phyloP scores from a whole-genome alignment of 2,329 filamentous ascomycete genomes.

The Colletotrichum echinochloae region DNA sequence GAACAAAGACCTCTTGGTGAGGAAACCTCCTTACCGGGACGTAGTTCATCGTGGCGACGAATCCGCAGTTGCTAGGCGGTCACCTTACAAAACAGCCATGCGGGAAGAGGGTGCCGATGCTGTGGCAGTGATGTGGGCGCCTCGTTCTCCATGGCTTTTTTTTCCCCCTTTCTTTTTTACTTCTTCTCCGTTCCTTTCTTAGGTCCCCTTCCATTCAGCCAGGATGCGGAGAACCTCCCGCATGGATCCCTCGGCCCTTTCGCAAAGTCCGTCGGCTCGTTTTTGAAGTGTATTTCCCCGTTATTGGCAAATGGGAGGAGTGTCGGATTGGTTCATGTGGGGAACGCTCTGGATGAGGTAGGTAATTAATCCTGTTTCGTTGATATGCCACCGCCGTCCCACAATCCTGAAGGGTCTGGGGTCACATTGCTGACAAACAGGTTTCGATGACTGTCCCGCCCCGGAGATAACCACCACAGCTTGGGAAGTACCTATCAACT shows the following conservation, averaged over 20 bases:
- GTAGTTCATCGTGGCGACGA: neutral
- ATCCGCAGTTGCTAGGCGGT: neutral
- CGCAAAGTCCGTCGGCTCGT: conserved; percentile 25
- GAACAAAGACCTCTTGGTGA: conserved; percentile 2
- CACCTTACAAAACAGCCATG: neutral
- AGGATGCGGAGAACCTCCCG: neutral
- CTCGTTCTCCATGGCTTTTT: neutral
- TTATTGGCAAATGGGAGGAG: conserved; percentile 3
- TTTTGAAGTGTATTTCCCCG: neutral
- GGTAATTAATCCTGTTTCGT: conserved; percentile 29
- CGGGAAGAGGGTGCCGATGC: conserved; percentile 3
- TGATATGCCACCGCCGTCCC: neutral
- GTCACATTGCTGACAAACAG: conserved; percentile 34
- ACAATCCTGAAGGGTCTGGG: neutral
- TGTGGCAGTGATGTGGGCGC: neutral
- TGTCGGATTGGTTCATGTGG: conserved; percentile 22
- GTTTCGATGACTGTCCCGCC: conserved; percentile 12
- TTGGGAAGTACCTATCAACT: neutral
- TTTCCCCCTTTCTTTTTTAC: neutral
- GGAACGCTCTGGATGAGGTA: conserved; percentile 28
- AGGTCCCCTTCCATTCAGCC: neutral
- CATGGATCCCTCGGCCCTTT: conserved; percentile 22
- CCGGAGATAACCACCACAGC: neutral
- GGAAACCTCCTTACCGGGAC: neutral
- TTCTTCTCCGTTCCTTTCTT: neutral